These are phyloP conservation scores for Emericellopsis atlantica DNA, from an alignment of 2,329 filamentous ascomycete species.

Conservation along the genomic window DNA sequence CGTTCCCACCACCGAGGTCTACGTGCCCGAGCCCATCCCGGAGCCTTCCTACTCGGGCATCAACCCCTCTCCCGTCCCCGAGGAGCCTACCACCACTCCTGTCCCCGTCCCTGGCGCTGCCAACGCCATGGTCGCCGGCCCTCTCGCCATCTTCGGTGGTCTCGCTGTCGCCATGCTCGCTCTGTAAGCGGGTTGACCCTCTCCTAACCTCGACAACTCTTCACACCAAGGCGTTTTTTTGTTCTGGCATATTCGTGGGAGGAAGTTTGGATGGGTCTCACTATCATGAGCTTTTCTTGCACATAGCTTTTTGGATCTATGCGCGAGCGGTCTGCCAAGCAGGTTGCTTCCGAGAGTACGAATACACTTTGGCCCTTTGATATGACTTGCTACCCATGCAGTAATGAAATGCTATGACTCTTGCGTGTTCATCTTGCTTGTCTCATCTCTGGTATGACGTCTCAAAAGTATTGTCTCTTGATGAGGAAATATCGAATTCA, in stretches of 20 bases:
- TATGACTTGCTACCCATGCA: no score
- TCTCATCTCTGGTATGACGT: no score
- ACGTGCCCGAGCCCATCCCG: slow-evolving; percentile 10
- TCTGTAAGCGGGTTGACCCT: slow-evolving; percentile 20
- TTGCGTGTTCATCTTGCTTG: no score
- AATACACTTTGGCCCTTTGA: neutral
- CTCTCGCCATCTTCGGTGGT: slow-evolving; percentile 24
- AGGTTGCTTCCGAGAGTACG: neutral
- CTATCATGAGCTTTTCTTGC: neutral
- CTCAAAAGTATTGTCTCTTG: no score
- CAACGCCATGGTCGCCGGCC: slow-evolving; percentile 20
- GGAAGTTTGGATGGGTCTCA: no score
- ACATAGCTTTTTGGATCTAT: neutral
- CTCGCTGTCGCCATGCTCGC: slow-evolving; percentile 27
- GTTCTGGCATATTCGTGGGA: no score
- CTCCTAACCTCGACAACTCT: slow-evolving; percentile 5
- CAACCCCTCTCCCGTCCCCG: slow-evolving; percentile 8
- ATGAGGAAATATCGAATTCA: neutral
- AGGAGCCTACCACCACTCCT: slow-evolving; percentile 8
- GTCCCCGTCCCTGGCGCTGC: slow-evolving; percentile 13
- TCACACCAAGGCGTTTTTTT: neutral
- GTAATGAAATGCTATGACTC: no score
- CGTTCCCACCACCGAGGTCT: slow-evolving; percentile 8
- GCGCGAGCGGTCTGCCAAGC: neutral
- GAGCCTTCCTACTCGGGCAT: neutral